These are phyloP conservation scores for Apodospora peruviana DNA, from an alignment of 495 filamentous ascomycete species.

Conservation along the genomic window DNA sequence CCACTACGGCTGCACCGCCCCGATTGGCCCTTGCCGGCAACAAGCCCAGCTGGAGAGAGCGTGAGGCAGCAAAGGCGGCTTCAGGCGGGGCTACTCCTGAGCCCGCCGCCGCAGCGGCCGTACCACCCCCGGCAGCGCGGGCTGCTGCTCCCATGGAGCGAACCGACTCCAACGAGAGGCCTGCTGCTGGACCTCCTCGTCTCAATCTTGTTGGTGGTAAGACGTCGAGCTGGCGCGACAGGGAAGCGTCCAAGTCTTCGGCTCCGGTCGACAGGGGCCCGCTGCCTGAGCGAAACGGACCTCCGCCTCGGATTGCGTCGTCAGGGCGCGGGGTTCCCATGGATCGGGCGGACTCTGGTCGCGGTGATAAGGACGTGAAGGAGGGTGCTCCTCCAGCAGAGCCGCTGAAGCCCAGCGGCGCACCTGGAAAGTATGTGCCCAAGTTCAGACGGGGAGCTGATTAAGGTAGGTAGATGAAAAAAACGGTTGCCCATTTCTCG, in stretches of 20 bases:
- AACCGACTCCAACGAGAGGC: constrained; percentile 50
- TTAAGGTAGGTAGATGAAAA: constrained; percentile 8
- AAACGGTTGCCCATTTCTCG: constrained; percentile 4
- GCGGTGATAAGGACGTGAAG: constrained; percentile 15
- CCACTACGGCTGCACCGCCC: constrained; percentile 11
- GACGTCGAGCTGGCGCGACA: constrained; percentile 81
- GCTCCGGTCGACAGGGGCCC: background rate
- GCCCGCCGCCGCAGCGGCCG: constrained; percentile 12
- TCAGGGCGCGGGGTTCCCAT: constrained; percentile 25
- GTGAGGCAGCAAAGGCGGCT: constrained; percentile 25
- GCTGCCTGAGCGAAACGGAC: constrained; percentile 16
- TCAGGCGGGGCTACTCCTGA: constrained; percentile 20
- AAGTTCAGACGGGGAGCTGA: constrained; percentile 25
- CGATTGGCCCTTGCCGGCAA: constrained; percentile 24
- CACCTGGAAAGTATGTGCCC: constrained; percentile 42
- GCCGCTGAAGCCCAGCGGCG: constrained; percentile 37
- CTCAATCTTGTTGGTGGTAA: constrained; percentile 60
- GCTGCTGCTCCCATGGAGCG: constrained; percentile 32
- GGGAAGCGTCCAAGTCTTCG: constrained; percentile 58
- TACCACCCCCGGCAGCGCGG: constrained; percentile 20
- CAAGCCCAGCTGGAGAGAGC: constrained; percentile 41
- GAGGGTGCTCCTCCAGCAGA: constrained; percentile 27
- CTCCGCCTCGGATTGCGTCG: constrained; percentile 14
- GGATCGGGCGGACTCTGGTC: constrained; percentile 23
- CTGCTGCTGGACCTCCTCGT: constrained; percentile 53